These are phyloP conservation scores for Didymellaceae sp. DNA, from an alignment of 2,329 filamentous ascomycete genomes.

Conservation along the genomic window DNA sequence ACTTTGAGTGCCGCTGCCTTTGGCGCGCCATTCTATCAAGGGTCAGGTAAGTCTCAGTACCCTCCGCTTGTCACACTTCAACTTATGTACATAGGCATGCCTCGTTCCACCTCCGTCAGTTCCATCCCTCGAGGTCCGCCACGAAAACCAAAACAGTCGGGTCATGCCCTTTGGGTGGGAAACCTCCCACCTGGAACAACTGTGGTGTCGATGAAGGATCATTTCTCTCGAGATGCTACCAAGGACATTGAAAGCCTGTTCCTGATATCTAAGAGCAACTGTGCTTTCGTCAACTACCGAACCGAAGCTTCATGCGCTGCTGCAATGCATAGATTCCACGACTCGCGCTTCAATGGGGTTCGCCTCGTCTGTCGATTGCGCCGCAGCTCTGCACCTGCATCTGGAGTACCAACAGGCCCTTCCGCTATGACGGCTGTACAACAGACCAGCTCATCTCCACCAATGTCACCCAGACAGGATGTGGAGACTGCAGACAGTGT, in stretches of 20 bases:
- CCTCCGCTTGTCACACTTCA: conserved; percentile 1
- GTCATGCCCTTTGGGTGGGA: conserved; percentile 94
- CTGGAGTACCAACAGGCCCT: conserved; percentile 63
- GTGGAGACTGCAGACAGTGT: conserved; percentile 16
- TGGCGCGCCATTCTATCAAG: conserved; percentile 17
- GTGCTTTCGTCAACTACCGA: conserved; percentile 94
- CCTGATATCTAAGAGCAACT: conserved; percentile 95
- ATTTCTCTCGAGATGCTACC: conserved; percentile 80
- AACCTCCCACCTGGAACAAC: conserved; percentile 86
- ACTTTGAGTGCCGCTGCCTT: conserved; percentile 24
- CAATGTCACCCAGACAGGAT: conserved; percentile 32
- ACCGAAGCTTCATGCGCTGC: conserved; percentile 76
- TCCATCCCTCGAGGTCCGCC: conserved; percentile 66
- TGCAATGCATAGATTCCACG: conserved; percentile 85
- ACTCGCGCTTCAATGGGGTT: conserved; percentile 86
- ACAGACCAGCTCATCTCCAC: conserved; percentile 32
- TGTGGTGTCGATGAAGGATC: conserved; percentile 83
- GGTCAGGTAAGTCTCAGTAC: neutral
- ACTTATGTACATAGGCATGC: conserved; percentile 23
- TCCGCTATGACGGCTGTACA: conserved; percentile 51
- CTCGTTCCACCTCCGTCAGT: conserved; percentile 32
- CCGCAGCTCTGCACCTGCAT: conserved; percentile 57
- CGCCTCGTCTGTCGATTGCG: conserved; percentile 84
- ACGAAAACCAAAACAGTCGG: conserved; percentile 71
- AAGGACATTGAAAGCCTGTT: conserved; percentile 86